Evolutionary conservation across 768 basidiomycete species (phyloP).

Genomic region (Termitomyces titanicus): DNA sequence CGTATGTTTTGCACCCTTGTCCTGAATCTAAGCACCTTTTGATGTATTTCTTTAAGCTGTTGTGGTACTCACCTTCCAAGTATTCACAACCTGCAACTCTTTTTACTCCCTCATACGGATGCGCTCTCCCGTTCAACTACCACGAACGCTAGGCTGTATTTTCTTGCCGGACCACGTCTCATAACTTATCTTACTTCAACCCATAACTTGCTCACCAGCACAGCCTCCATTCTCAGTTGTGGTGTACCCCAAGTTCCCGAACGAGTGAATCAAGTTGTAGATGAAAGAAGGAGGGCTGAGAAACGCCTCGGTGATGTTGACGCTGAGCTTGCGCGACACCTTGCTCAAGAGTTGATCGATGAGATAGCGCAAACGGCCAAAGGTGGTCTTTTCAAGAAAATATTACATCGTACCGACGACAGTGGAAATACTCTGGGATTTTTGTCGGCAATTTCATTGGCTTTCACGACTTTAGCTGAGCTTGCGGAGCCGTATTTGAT

Average conservation of each 20-base stretch:
- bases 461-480: conserved; percentile 31
- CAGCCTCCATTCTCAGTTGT: conserved; percentile 64
- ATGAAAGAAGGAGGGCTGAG: conserved; percentile 61
- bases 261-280: conserved; percentile 62
- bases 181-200: conserved; percentile 56
- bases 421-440: conserved; percentile 54
- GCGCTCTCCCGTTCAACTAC: conserved; percentile 56
- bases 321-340: conserved; percentile 50
- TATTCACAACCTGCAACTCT: conserved; percentile 68
- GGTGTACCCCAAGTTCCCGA: conserved; percentile 64
- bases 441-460: conserved; percentile 52
- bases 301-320: conserved; percentile 72
- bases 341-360: conserved; percentile 38
- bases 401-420: conserved; percentile 62
- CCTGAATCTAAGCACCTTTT: conserved; percentile 12
- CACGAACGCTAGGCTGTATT: conserved; percentile 72
- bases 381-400: conserved; percentile 36
- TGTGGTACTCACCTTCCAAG: conserved; percentile 84
- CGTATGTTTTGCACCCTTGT: conserved; percentile 40
- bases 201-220: conserved; percentile 50
- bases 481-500: conserved; percentile 18
- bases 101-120: conserved; percentile 69
- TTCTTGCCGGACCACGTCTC: conserved; percentile 78
- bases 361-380: conserved; percentile 28
- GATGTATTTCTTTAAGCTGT: conserved; percentile 41